phyloP scores from a whole-genome alignment of 768 basidiomycete genomes.

The Russula sp. region DNA sequence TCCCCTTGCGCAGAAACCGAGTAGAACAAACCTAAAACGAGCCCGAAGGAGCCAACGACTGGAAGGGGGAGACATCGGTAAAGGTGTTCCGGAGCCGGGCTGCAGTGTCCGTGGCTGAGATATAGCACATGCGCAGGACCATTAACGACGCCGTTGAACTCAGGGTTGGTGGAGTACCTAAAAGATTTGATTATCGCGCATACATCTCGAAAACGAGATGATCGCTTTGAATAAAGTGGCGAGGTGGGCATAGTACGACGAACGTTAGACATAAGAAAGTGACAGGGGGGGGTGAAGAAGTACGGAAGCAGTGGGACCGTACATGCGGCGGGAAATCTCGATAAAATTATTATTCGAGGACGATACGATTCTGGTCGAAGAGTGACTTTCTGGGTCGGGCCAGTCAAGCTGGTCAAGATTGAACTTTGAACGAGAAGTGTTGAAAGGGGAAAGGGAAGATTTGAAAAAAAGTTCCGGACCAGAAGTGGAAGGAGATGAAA shows the following conservation, averaged over 20 bases:
- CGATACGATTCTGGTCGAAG: background rate
- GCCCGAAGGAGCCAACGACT: background rate
- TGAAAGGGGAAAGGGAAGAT: background rate
- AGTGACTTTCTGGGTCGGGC: background rate
- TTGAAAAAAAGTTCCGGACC: background rate
- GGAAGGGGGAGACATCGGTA: background rate
- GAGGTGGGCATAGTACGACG: background rate
- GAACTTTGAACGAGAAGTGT: background rate
- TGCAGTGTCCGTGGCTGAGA: background rate
- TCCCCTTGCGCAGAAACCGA: background rate
- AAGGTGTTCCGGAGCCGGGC: background rate
- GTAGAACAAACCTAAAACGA: background rate
- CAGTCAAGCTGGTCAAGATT: background rate
- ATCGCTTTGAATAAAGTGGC: background rate
- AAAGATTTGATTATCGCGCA: background rate
- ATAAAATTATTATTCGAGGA: background rate
- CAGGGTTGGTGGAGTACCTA: background rate
- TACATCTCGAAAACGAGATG: background rate
- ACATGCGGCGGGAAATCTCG: background rate
- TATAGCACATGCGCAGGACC: background rate
- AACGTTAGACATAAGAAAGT: background rate
- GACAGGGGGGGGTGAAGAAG: slow-evolving; percentile 11
- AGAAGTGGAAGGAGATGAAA: background rate
- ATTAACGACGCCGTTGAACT: background rate
- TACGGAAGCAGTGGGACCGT: slow-evolving; percentile 1